Percentiles rank a stretch among this genome's conserved stretches.
Conservation (phyloP, 768 basidiomycete genomes). For the Kondoa subrosea region DNA sequence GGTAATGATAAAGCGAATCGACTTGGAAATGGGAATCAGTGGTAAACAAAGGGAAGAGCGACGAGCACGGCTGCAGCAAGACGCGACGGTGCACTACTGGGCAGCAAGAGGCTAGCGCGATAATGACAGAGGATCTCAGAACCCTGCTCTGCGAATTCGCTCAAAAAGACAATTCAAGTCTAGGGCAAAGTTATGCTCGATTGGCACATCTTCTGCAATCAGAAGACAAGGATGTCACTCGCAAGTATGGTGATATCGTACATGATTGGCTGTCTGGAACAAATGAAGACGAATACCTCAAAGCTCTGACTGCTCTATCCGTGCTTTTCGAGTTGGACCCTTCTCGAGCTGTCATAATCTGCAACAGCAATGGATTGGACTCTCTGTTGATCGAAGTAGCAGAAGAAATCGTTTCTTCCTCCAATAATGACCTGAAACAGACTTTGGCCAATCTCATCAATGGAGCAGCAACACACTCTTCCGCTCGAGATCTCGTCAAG, state of each 20-base stretch:
- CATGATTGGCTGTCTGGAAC: slow-evolving; percentile 24
- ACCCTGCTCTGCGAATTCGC: background rate
- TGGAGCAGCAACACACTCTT: slow-evolving; percentile 58
- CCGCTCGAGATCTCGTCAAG: slow-evolving; percentile 48
- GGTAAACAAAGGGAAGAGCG: no score
- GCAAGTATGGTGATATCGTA: background rate
- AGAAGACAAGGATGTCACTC: background rate
- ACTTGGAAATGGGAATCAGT: no score
- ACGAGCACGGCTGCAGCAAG: no score
- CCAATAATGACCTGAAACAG: slow-evolving; percentile 33
- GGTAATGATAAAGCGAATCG: no score
- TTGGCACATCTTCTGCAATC: background rate
- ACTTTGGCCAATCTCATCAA: slow-evolving; percentile 57
- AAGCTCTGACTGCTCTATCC: slow-evolving; percentile 50
- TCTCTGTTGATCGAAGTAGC: slow-evolving; percentile 52
- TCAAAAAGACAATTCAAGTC: background rate
- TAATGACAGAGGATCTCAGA: background rate
- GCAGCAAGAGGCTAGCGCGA: no score
- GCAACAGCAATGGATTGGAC: slow-evolving; percentile 46
- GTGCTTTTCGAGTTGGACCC: slow-evolving; percentile 73
- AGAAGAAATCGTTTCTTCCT: slow-evolving; percentile 44
- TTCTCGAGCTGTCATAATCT: slow-evolving; percentile 47
- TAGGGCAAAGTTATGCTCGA: background rate
- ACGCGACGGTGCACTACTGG: no score
- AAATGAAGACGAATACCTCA: slow-evolving; percentile 39